Conservation (phyloP, 2,329 filamentous ascomycete genomes). For the Ambrosiella beaveri region DNA sequence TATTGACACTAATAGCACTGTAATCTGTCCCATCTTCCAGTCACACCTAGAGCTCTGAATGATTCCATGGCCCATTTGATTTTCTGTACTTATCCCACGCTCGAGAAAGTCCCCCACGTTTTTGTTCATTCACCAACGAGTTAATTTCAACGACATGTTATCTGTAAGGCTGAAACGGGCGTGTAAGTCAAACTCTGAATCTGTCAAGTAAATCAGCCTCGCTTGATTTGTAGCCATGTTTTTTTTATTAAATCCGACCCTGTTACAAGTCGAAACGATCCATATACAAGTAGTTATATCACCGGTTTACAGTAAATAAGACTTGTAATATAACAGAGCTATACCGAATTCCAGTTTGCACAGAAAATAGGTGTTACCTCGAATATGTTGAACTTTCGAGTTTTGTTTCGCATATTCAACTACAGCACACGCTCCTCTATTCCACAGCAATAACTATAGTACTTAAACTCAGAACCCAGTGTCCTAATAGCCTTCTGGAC, state of each 20-base stretch:
- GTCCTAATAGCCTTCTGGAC: too few relatives aligned
- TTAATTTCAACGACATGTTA: conserved; percentile 7
- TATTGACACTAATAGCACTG: neutral
- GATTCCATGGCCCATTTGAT: neutral
- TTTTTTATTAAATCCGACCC: neutral
- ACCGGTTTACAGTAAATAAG: too few relatives aligned
- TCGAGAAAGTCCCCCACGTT: conserved; percentile 7
- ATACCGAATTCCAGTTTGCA: too few relatives aligned
- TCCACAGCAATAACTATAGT: too few relatives aligned
- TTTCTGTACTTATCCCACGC: conserved; percentile 7
- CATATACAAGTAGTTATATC: neutral
- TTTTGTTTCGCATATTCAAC: too few relatives aligned
- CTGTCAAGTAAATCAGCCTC: neutral
- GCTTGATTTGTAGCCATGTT: neutral
- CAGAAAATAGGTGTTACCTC: too few relatives aligned
- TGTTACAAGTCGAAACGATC: neutral
- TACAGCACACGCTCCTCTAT: too few relatives aligned
- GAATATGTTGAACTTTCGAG: too few relatives aligned
- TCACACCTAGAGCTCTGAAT: conserved; percentile 5
- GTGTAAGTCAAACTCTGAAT: neutral
- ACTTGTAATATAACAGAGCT: too few relatives aligned
- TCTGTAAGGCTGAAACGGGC: conserved; percentile 6
- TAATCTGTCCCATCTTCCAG: neutral
- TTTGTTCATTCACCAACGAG: conserved; percentile 8
- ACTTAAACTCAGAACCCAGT: too few relatives aligned